A percentile compares a stretch with the other conserved stretches of the same genome.
Evolutionary conservation across 2,329 filamentous ascomycete genomes (phyloP).

Genomic region (Periconia digitata): DNA sequence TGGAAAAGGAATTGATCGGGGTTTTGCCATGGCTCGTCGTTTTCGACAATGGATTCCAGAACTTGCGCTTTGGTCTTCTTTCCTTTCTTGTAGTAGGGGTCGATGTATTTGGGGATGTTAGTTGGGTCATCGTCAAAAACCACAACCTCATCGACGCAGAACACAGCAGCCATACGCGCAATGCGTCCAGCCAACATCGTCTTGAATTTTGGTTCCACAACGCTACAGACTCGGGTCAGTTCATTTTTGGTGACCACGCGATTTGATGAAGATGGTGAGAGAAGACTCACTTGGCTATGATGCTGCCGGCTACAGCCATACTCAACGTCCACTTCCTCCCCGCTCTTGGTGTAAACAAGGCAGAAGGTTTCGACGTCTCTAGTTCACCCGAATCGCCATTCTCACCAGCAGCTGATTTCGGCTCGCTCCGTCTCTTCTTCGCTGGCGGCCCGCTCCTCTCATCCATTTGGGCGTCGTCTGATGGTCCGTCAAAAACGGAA

Average conservation of each 20-base stretch:
- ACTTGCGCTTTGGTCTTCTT: slow-evolving; percentile 49
- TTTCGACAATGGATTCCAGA: slow-evolving; percentile 36
- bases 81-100: slow-evolving; percentile 39
- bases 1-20: slow-evolving; percentile 80
- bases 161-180: slow-evolving; percentile 78
- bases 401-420: slow-evolving; percentile 1
- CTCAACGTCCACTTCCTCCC: slow-evolving; percentile 74
- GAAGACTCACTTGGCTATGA: slow-evolving; percentile 68
- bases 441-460: not conserved
- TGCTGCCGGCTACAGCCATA: slow-evolving; percentile 75
- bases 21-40: slow-evolving; percentile 63
- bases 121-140: slow-evolving; percentile 72
- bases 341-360: slow-evolving; percentile 65
- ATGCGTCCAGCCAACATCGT: slow-evolving; percentile 73
- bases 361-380: slow-evolving; percentile 68
- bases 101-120: slow-evolving; percentile 27
- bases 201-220: slow-evolving; percentile 72
- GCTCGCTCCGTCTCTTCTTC: not conserved
- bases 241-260: not conserved
- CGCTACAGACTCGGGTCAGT: slow-evolving; percentile 50
- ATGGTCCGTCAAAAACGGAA: not conserved
- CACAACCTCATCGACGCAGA: slow-evolving; percentile 81
- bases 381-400: slow-evolving; percentile 10
- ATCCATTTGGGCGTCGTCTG: not conserved
- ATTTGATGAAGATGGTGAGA: not conserved